Conservation (phyloP, 2,329 filamentous ascomycete genomes). For the Neocatenulostroma microsporum region DNA sequence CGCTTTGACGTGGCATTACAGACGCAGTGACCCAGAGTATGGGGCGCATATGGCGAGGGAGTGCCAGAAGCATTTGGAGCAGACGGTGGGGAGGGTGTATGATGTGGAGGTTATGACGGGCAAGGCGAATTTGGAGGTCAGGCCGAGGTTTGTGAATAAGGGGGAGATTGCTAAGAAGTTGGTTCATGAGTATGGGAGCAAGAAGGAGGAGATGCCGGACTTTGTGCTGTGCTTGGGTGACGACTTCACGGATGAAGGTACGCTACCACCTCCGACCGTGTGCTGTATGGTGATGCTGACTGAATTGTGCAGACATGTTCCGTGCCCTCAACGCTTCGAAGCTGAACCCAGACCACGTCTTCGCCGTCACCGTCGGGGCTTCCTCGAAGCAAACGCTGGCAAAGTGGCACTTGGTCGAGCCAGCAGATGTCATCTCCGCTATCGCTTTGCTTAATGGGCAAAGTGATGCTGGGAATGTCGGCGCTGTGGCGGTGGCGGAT, state of each 20-base stretch:
- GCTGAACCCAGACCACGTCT: conserved; percentile 60
- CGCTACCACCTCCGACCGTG: conserved; percentile 12
- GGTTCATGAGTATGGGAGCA: conserved; percentile 64
- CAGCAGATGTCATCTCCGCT: conserved; percentile 66
- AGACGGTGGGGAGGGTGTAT: conserved; percentile 67
- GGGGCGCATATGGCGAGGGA: conserved; percentile 71
- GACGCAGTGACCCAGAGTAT: conserved; percentile 78
- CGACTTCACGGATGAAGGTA: conserved; percentile 96
- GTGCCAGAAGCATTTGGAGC: conserved; percentile 73
- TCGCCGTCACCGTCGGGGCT: conserved; percentile 84
- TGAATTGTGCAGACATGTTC: conserved; percentile 59
- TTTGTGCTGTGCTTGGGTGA: conserved; percentile 90
- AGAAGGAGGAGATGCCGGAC: no score
- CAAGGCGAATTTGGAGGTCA: conserved; percentile 93
- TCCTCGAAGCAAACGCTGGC: conserved; percentile 89
- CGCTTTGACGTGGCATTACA: conserved; percentile 95
- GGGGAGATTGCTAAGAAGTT: conserved; percentile 86
- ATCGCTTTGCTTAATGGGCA: conserved; percentile 29
- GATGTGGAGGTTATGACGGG: conserved; percentile 95
- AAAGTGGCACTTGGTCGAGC: conserved; percentile 82
- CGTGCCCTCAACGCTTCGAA: conserved; percentile 59
- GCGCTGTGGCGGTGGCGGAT: conserved; percentile 25
- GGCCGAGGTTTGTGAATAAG: conserved; percentile 97
- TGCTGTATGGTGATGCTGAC: not conserved
- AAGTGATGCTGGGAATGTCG: conserved; percentile 24